Percentiles rank a stretch among this genome's conserved stretches.
phyloP scores from a whole-genome alignment of 163 green algal species.

The Scenedesmus sp. region DNA sequence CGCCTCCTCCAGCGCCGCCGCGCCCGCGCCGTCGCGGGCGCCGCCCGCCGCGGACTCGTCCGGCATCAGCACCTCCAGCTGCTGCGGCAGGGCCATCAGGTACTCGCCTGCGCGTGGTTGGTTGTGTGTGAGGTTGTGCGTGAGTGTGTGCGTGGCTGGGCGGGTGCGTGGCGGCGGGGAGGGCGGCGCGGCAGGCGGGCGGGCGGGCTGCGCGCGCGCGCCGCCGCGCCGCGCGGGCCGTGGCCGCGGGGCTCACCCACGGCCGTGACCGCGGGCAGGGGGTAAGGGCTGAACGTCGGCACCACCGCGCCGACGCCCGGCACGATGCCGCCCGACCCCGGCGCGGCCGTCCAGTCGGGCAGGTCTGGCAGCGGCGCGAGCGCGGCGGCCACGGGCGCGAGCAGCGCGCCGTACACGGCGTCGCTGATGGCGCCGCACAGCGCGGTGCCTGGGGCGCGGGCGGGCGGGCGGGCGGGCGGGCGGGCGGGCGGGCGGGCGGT shows the following conservation, averaged over 20 bases:
- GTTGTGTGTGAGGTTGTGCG: no score
- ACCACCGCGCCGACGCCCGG: conserved; percentile 58
- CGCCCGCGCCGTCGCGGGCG: conserved; percentile 17
- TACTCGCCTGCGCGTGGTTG: conserved; percentile 82
- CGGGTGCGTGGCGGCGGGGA: no score
- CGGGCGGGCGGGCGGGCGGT: no score
- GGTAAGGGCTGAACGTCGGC: conserved; percentile 89
- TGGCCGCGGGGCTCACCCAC: conserved; percentile 48
- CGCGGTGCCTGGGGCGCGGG: conserved; percentile 11
- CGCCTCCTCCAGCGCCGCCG: conserved; percentile 53
- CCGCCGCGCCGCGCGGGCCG: no score
- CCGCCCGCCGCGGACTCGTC: conserved; percentile 40
- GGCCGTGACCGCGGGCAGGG: conserved; percentile 79
- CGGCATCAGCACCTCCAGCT: conserved; percentile 77
- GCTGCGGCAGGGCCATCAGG: conserved; percentile 91
- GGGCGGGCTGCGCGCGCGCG: no score
- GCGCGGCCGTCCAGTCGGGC: conserved; percentile 22
- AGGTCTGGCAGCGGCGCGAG: conserved; percentile 17
- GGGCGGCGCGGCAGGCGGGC: no score
- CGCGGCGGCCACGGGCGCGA: conserved; percentile 20
- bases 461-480: no score
- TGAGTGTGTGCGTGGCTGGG: not conserved
- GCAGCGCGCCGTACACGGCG: conserved; percentile 32
- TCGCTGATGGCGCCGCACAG: conserved; percentile 10
- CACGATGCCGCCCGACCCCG: conserved; percentile 1